Conservation (phyloP, 805 yeast species). For the Kodamaea restingae region DNA sequence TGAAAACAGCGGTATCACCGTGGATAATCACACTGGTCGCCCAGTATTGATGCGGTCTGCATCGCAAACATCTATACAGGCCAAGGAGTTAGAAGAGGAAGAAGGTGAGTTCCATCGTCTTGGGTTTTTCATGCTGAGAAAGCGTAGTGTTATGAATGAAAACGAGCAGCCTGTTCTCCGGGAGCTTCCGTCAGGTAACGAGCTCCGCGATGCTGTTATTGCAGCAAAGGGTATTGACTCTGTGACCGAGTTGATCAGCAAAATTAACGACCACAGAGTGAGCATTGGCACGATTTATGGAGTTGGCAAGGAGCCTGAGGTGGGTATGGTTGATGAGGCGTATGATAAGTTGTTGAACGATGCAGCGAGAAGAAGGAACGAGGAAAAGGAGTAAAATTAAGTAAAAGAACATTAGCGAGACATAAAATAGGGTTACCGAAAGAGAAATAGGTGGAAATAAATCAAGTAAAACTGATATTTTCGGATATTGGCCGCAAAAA, state of each 20-base stretch:
- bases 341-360: slow-evolving; percentile 70
- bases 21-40: slow-evolving; percentile 68
- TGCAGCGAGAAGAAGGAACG: slow-evolving; percentile 40
- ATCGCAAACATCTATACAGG: slow-evolving; percentile 63
- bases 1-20: slow-evolving; percentile 55
- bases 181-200: slow-evolving; percentile 51
- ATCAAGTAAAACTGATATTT: too few relatives aligned
- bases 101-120: slow-evolving; percentile 90
- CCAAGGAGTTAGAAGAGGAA: slow-evolving; percentile 77
- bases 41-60: slow-evolving; percentile 63
- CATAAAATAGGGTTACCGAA: too few relatives aligned
- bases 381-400: neutral
- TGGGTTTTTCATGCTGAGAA: slow-evolving; percentile 70
- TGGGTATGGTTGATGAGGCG: slow-evolving; percentile 59
- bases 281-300: slow-evolving; percentile 49
- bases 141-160: slow-evolving; percentile 21
- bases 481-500: too few relatives aligned
- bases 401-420: too few relatives aligned
- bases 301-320: slow-evolving; percentile 9
- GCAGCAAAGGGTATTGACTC: slow-evolving; percentile 73
- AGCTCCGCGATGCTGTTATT: slow-evolving; percentile 57
- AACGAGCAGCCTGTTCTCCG: slow-evolving; percentile 28
- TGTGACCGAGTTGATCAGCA: slow-evolving; percentile 61
- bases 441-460: too few relatives aligned
- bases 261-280: slow-evolving; percentile 51